Base-by-base conservation (phyloP, 129 eudicot genomes). In the Erigeron canadensis region DNA sequence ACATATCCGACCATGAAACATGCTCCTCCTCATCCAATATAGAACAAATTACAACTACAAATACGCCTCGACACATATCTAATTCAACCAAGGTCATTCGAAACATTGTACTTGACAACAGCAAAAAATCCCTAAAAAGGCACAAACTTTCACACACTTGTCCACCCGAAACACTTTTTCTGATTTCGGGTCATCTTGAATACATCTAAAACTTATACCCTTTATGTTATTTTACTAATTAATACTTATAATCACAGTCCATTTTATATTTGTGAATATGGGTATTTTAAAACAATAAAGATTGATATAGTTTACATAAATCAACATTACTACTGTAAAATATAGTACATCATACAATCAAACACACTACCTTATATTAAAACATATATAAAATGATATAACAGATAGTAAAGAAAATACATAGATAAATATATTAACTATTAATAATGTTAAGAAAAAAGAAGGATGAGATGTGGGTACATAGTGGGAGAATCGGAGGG, bases 401-500 rank as follows among this genome's bases (percentile, higher is more conserved):
- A 62, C 11, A 19, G 19, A 63, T 17, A 34, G 2, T 0, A 48
- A 5, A 21, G 9, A 39, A 5, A 70, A 16, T 12, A 15, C n/a
- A 62, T 38, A 3, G 34, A 28, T 38, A 38, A n/a, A 15, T 34
- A 11, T 5, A 41, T 10, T 8, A 54, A 28, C n/a, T n/a, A n/a
- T 22, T 37, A 39, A 39, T 64, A 10, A 15, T 5, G 18, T 28
- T 28, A 4, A 17, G 48, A 48, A 63, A 8, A 1, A 34, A 17
- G 15, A 65, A 13, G 28, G 11, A 42, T 39, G 19, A 70, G 43
- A 70, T 1, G 18, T 42, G 21, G 42, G 50, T 80, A 88, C 95
- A 85, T 80, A 74, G 95, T 88, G 8, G 90, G 90, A 47, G 90
- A 75, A 72, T 88, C 90, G 69, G 95, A 77, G 76, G 88, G 71